Evolutionary conservation across 1,284 basidiomycete species (phyloP).

Genomic region (Rhodotorula sp.): DNA sequence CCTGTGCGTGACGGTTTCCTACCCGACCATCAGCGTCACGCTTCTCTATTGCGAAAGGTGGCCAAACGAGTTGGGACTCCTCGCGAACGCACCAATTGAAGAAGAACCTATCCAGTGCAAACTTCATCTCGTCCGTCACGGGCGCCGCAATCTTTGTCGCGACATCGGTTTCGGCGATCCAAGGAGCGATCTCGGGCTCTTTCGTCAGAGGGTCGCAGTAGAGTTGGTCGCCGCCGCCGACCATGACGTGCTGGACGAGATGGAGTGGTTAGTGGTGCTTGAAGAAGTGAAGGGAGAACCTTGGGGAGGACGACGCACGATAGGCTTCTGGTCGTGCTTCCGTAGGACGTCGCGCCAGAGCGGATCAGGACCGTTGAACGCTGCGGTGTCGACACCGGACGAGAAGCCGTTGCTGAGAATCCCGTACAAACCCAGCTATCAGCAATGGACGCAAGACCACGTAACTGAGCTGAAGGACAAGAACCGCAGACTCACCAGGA

Average conservation of each 20-base stretch:
- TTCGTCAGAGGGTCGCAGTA: conserved; percentile 54
- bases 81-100: conserved; percentile 58
- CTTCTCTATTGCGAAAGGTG: too few relatives aligned
- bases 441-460: not conserved
- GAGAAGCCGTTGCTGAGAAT: conserved; percentile 59
- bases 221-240: conserved; percentile 44
- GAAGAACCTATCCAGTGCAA: conserved; percentile 76
- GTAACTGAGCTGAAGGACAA: too few relatives aligned
- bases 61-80: not conserved
- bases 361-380: conserved; percentile 49
- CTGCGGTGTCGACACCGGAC: conserved; percentile 53
- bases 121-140: conserved; percentile 66
- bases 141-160: conserved; percentile 64
- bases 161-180: conserved; percentile 68
- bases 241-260: conserved; percentile 30
- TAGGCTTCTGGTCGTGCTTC: conserved; percentile 75
- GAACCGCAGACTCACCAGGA: conserved; percentile 53
- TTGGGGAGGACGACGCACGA: conserved; percentile 49
- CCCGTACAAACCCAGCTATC: not conserved
- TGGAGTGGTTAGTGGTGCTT: conserved; percentile 49
- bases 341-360: conserved; percentile 88
- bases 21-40: too few relatives aligned
- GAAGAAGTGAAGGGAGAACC: conserved; percentile 61
- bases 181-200: conserved; percentile 63
- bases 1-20: not conserved